Evolutionary conservation across 441 rosid species (phyloP), one percentile per base, ranked within the genome.

Genomic region (Theobroma grandiflorum): DNA sequence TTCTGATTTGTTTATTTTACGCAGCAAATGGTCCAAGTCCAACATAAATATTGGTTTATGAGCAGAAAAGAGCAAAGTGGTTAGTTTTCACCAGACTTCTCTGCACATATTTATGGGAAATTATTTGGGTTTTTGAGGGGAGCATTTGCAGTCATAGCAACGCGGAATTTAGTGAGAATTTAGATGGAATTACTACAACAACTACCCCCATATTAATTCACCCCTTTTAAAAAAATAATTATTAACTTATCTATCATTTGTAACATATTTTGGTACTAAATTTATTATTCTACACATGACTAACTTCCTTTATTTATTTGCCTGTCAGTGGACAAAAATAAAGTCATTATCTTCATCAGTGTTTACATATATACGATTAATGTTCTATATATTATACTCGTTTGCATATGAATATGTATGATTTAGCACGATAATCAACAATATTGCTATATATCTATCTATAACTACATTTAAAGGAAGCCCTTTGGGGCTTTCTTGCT

Each of bases 51-150:
- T 22, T 7, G 33, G 4, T 67, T 67, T 4, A 22, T 42, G 37
- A 69, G 40, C 3, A 26, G 38, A 26, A 9, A 66, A 40, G 6
- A 11, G 37, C n/a, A 68, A 68, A 10, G 38, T 53, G 9, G 18
- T 49, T 16, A 62, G 59, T 40, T 76, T 76, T 61, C 72, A 76
- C 43, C 70, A 11, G 58, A 49, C 33, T 50, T 18, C 20, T 50
- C 26, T 64, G 71, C 55, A 76, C 18, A 33, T 16, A 64, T 64
- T 76, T 76, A 76, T 50, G 63, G 9, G 72, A 49, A 49, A 58
- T 59, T 14, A 74, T 42, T 74, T 73, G 61, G 22, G 16, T 68
- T 33, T 53, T 5, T 16, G 59, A 18, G 22, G 18, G 20, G 18
- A 22, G 15, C 52, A 8, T 47, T 47, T 49, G 16, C 9, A 58